Conservation (phyloP, 768 basidiomycete species). For the Cubamyces lactineus region DNA sequence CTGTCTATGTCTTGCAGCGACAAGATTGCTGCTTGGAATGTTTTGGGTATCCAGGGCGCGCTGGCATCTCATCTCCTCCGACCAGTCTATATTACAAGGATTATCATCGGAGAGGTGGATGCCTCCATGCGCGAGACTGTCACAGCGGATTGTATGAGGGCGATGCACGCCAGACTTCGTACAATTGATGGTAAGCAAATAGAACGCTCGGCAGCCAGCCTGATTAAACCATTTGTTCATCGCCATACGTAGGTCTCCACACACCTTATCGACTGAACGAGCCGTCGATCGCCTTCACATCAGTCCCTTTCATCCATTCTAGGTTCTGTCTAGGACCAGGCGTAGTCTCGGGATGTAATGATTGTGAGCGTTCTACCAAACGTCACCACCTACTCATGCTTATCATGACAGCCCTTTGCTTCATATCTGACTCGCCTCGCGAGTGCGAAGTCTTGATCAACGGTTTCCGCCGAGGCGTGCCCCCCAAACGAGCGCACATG, state of each 20-base stretch:
- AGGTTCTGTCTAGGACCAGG: conserved; percentile 38
- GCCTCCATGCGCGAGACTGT: conserved; percentile 43
- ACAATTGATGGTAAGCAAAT: conserved; percentile 44
- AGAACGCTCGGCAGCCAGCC: too few relatives aligned
- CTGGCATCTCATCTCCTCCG: conserved; percentile 56
- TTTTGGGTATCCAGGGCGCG: conserved; percentile 86
- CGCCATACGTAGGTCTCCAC: conserved; percentile 57
- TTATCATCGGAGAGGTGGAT: conserved; percentile 78
- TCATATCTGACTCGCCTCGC: conserved; percentile 55
- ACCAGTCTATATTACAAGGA: conserved; percentile 64
- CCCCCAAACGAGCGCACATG: conserved; percentile 68
- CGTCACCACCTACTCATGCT: conserved; percentile 1
- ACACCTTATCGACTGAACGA: conserved; percentile 49
- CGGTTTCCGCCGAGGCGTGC: conserved; percentile 76
- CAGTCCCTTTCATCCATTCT: conserved; percentile 61
- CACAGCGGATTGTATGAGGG: conserved; percentile 66
- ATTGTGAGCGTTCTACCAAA: conserved; percentile 50
- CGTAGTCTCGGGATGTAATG: conserved; percentile 60
- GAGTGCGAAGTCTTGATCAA: conserved; percentile 71
- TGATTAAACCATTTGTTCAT: too few relatives aligned
- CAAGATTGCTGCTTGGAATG: conserved; percentile 88
- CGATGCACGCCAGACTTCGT: conserved; percentile 61
- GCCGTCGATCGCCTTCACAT: conserved; percentile 63
- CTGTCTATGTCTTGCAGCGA: conserved; percentile 92
- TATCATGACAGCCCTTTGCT: conserved; percentile 61